phyloP scores from a whole-genome alignment of 2,329 filamentous ascomycete species.

The Ophiocordyceps sinensis region DNA sequence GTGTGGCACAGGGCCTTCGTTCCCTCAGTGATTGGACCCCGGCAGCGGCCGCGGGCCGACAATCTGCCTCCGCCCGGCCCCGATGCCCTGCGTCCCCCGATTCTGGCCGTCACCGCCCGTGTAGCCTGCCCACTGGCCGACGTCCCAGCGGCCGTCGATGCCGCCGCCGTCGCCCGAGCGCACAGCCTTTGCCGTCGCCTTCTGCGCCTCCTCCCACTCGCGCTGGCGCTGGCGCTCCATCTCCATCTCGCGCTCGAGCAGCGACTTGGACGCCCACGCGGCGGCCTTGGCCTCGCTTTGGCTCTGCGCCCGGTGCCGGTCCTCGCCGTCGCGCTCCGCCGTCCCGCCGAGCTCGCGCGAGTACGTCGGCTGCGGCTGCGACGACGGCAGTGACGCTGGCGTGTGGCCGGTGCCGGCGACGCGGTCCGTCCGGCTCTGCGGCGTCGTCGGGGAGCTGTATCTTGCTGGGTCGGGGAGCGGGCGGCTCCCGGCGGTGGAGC shows the following conservation, averaged over 20 bases:
- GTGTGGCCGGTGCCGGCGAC: conserved; percentile 39
- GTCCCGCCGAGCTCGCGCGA: background rate
- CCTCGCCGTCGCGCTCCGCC: conserved; percentile 28
- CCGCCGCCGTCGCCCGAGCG: conserved; percentile 43
- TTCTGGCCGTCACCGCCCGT: conserved; percentile 66
- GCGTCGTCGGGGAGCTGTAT: conserved; percentile 12
- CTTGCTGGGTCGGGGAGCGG: conserved; percentile 36
- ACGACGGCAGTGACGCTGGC: conserved; percentile 20
- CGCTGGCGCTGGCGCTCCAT: conserved; percentile 60
- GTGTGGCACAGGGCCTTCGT: too few species aligned
- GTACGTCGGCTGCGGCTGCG: conserved; percentile 5
- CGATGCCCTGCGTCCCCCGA: conserved; percentile 47
- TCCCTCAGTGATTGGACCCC: conserved; percentile 15
- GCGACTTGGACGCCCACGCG: conserved; percentile 49
- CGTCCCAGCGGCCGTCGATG: conserved; percentile 56
- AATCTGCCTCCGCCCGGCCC: conserved; percentile 60
- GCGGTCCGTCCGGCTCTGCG: conserved; percentile 38
- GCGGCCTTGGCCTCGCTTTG: conserved; percentile 27
- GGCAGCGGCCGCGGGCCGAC: conserved; percentile 61
- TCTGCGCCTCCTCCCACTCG: conserved; percentile 68
- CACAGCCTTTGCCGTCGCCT: conserved; percentile 42
- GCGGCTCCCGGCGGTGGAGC: conserved; percentile 28
- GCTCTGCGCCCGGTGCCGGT: conserved; percentile 41
- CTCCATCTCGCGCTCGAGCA: conserved; percentile 71
- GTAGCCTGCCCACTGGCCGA: conserved; percentile 60